These are phyloP conservation scores for Amphibolis antarctica DNA, from an alignment of 106 monocot genomes.

Conservation along the genomic window DNA sequence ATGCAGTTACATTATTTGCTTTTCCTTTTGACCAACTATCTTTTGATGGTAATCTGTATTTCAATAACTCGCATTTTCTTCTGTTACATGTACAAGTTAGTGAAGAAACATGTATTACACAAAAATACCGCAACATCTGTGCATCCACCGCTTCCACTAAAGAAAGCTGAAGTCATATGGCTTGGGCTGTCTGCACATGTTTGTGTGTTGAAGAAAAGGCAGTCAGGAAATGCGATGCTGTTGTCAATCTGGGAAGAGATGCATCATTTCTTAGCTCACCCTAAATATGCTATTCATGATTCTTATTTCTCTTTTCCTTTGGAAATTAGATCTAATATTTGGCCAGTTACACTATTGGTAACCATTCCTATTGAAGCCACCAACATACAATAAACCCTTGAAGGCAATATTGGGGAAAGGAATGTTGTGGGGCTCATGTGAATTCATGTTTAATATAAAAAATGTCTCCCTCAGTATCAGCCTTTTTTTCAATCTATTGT, in stretches of 20 bases:
- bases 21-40: too few relatives aligned
- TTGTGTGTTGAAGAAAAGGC: conserved; percentile 59
- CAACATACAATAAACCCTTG: too few relatives aligned
- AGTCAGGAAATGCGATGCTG: conserved; percentile 47
- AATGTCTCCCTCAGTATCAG: too few relatives aligned
- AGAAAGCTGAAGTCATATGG: conserved; percentile 46
- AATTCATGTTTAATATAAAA: too few relatives aligned
- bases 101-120: conserved; percentile 54
- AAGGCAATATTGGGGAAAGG: too few relatives aligned
- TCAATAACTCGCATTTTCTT: neutral
- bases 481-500: too few relatives aligned
- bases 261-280: conserved; percentile 9
- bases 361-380: neutral
- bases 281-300: conserved; percentile 36
- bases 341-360: neutral
- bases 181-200: conserved; percentile 63
- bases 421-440: too few relatives aligned
- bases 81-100: conserved; percentile 62
- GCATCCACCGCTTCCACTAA: conserved; percentile 34
- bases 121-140: conserved; percentile 10
- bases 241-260: conserved; percentile 27
- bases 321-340: conserved; percentile 1
- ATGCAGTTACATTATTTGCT: too few relatives aligned
- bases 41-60: neutral
- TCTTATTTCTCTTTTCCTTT: neutral